Conservation (phyloP, 331 rosid genomes). For the Saraca asoca region DNA sequence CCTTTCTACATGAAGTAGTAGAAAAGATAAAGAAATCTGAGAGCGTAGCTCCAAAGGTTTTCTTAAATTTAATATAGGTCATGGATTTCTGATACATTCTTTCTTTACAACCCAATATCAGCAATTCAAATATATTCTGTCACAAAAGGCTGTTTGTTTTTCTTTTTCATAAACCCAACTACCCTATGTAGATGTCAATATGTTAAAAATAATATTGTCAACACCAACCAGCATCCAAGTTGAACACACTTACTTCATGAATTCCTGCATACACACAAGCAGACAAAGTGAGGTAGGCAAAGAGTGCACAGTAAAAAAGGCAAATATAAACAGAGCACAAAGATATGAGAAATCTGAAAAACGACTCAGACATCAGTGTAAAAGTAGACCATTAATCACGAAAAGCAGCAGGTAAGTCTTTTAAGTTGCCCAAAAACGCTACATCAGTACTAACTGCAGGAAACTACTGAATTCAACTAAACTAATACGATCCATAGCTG, state of each 20-base stretch:
- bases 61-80: not conserved
- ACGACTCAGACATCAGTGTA: not conserved
- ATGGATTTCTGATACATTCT: not conserved
- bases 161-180: not conserved
- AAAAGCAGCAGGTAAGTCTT: not conserved
- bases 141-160: not conserved
- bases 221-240: constrained; percentile 32
- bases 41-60: not conserved
- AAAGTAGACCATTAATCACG: not conserved
- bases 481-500: not conserved
- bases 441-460: not conserved
- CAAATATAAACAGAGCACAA: not conserved
- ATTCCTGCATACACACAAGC: constrained; percentile 73
- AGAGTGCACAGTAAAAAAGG: not conserved
- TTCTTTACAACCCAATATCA: not conserved
- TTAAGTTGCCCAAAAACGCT: not conserved
- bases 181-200: no score
- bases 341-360: not conserved
- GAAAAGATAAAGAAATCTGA: not conserved
- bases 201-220: not conserved
- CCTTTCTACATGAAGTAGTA: not conserved
- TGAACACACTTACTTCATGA: constrained; percentile 81
- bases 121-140: not conserved
- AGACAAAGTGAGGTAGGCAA: constrained; percentile 20
- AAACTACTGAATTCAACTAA: not conserved